Evolutionary conservation across 1,139 yeast species (phyloP), one percentile per base, ranked within the genome.

Genomic region (Diutina mesorugosa): DNA sequence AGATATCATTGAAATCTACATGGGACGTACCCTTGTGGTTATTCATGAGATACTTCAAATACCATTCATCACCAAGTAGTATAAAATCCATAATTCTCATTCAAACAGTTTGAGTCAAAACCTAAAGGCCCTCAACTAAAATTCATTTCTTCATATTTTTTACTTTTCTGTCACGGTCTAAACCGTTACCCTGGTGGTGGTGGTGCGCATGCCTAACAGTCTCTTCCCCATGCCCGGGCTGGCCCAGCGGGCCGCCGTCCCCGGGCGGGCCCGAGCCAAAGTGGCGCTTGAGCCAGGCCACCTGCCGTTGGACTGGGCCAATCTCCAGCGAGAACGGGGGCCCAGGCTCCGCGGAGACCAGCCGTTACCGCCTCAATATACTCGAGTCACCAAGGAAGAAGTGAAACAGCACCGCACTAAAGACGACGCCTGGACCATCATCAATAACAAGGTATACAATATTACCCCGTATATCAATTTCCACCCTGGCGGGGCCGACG

Each of bases 401-500:
- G 72, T 93, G 58, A 72, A 74, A 55, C 71, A 69, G 56, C 98
- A 93, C 67, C 77, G 74, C 38, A 68, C 74, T 0, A 63, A 60
- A 26, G 79, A 79, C 0, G 96, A 93, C 65, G 88, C 89, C 59
- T 93, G 99, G 99, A 87, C 95, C 6, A 81, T 83, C 51, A 76
- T 93, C 14, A 82, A 82, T 56, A 91, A 93, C 1, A 85, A 82
- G 63, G 96, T 93, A 1, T 93, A 87, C 71, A 89, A 91, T 65
- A 76, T 93, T 38, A 84, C 97, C 0, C 84, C 88, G 9, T 93
- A 93, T 68, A 68, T 93, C 45, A 75, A 81, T 58, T 93, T 85
- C 67, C 99, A 93, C 64, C 99, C 99, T 0, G 99, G 99, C 29
- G 99, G 99, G 1, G 84, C 77, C 2, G 83, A 80, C 6, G 90